Conservation (phyloP, 345 rosid genomes). For the Bruguiera parviflora region DNA sequence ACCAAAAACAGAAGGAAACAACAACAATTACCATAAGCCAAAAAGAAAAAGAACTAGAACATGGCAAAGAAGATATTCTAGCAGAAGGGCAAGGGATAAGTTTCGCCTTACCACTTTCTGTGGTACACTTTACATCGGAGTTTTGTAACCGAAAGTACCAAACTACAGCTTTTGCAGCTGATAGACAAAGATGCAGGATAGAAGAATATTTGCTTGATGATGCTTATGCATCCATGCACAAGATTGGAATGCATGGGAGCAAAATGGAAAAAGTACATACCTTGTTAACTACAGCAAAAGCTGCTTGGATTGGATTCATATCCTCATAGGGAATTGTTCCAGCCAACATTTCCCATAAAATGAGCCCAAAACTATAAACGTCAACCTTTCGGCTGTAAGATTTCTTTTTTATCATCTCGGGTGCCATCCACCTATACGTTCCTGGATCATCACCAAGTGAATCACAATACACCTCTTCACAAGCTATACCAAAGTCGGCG, state of each 20-base stretch:
- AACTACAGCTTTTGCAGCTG: background rate
- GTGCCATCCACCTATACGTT: conserved; percentile 99
- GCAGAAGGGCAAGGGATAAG: too few species aligned
- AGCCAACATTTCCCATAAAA: conserved; percentile 95
- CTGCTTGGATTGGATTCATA: conserved; percentile 99
- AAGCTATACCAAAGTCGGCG: conserved; percentile 98
- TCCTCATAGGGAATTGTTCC: conserved; percentile 93
- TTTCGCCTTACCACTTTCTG: too few species aligned
- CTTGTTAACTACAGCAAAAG: conserved; percentile 97
- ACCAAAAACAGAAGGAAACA: too few species aligned
- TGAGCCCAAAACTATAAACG: conserved; percentile 91
- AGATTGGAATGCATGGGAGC: background rate
- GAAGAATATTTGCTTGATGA: background rate
- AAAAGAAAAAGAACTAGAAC: too few species aligned
- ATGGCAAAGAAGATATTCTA: too few species aligned
- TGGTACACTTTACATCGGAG: too few species aligned
- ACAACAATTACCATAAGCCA: too few species aligned
- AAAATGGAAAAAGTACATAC: conserved; percentile 23
- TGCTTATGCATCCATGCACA: background rate
- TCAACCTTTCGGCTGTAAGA: conserved; percentile 81
- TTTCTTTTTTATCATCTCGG: conserved; percentile 94
- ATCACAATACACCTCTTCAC: conserved; percentile 83
- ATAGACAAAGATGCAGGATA: background rate
- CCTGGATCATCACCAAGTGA: conserved; percentile 90
- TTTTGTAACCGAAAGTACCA: too few species aligned